Evolutionary conservation across 1,284 basidiomycete species (phyloP).

Genomic region (Tylopilus sp.): DNA sequence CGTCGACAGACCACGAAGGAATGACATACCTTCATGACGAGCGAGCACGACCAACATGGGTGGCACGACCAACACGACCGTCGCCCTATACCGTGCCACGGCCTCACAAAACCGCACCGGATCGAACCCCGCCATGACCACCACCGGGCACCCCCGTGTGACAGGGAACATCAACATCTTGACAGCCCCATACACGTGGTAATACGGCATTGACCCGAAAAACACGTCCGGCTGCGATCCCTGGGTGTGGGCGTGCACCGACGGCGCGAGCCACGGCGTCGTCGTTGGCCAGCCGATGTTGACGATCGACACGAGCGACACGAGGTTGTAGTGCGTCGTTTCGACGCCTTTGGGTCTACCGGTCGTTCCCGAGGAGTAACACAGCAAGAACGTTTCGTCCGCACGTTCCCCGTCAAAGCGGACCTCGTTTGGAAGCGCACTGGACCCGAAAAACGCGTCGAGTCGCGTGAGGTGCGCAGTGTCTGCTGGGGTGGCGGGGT

Average conservation of each 20-base stretch:
- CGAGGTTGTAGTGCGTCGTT: conserved; percentile 69
- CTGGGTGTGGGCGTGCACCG: background rate
- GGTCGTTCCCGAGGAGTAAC: conserved; percentile 68
- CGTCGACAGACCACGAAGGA: no score
- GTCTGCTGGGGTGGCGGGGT: conserved; percentile 21
- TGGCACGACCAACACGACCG: conserved; percentile 71
- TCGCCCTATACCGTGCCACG: conserved; percentile 66
- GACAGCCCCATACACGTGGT: conserved; percentile 54
- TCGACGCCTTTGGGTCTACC: conserved; percentile 61
- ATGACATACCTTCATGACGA: conserved; percentile 55
- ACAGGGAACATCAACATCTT: conserved; percentile 65
- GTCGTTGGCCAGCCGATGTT: conserved; percentile 41
- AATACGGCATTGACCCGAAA: conserved; percentile 59
- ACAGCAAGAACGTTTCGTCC: conserved; percentile 59
- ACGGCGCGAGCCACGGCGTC: conserved; percentile 27
- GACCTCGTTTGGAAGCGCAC: conserved; percentile 48
- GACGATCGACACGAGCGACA: conserved; percentile 48
- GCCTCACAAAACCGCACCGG: conserved; percentile 66
- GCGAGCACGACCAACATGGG: conserved; percentile 78
- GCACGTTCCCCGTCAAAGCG: conserved; percentile 48
- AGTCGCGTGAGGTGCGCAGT: conserved; percentile 35
- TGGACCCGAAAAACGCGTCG: conserved; percentile 46
- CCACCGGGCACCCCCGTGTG: conserved; percentile 54
- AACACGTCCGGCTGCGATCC: conserved; percentile 42
- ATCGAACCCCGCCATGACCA: conserved; percentile 75